Evolutionary conservation across 1,284 basidiomycete genomes (phyloP).

Genomic region (Marasmius oreades): DNA sequence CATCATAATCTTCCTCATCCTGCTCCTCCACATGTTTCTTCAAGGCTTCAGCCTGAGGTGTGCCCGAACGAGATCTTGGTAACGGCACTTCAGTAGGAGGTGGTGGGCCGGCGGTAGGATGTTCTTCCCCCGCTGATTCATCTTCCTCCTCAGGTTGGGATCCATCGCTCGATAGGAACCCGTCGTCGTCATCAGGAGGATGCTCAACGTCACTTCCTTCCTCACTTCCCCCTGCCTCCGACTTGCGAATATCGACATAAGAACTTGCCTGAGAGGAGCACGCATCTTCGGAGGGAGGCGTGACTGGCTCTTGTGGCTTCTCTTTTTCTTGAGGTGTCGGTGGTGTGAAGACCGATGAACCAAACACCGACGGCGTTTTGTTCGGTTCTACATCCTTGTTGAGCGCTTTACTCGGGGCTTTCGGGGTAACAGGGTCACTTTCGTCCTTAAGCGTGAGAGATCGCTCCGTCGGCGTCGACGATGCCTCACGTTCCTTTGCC

Average conservation of each 20-base stretch:
- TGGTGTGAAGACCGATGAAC: neutral
- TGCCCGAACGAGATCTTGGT: slow-evolving; percentile 1
- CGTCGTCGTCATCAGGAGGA: slow-evolving; percentile 4
- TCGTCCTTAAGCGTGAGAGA: neutral
- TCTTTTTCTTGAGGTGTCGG: neutral
- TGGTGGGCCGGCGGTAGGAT: slow-evolving; percentile 16
- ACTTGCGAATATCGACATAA: slow-evolving; percentile 18
- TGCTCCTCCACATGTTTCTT: neutral
- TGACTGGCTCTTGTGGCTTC: neutral
- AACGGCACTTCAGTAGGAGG: slow-evolving; percentile 11
- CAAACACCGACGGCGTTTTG: neutral
- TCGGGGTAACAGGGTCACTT: neutral
- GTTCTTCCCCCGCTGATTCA: slow-evolving; percentile 19
- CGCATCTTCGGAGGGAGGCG: slow-evolving; percentile 1
- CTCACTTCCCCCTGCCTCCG: slow-evolving; percentile 14
- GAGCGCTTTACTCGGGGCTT: neutral
- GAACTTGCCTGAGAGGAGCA: slow-evolving; percentile 20
- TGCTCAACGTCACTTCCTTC: slow-evolving; percentile 7
- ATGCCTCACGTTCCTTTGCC: neutral
- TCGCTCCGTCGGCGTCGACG: neutral
- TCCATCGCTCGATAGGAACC: slow-evolving; percentile 17
- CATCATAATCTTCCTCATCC: slow-evolving; percentile 24
- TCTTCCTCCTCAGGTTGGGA: slow-evolving; percentile 17
- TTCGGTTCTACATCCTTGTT: neutral
- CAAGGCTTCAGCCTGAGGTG: neutral